Evolutionary conservation across 2,329 filamentous ascomycete genomes (phyloP).

Genomic region (Pseudocercospora vitis): DNA sequence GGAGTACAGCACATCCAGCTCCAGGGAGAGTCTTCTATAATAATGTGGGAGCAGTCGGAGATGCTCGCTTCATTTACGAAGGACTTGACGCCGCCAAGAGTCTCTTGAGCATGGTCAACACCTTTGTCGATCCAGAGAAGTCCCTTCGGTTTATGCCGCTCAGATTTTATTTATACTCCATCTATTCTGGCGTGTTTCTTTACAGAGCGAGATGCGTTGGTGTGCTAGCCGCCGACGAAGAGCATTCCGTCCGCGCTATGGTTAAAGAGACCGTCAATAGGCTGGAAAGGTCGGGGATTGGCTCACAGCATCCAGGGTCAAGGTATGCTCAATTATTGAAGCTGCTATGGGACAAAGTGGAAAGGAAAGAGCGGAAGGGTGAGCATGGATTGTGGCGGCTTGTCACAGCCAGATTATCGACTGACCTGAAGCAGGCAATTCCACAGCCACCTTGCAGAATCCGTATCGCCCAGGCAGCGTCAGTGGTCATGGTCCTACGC

Average conservation of each 20-base stretch:
- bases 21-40: conserved; percentile 46
- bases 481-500: conserved; percentile 32
- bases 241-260: conserved; percentile 48
- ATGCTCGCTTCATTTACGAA: conserved; percentile 53
- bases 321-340: conserved; percentile 50
- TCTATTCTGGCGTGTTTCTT: conserved; percentile 52
- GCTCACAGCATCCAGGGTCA: conserved; percentile 48
- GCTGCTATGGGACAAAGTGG: conserved; percentile 51
- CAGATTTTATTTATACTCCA: conserved; percentile 51
- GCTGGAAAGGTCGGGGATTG: conserved; percentile 47
- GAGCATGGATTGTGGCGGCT: no score
- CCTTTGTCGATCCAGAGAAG: conserved; percentile 51
- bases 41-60: conserved; percentile 51
- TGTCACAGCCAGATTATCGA: not conserved
- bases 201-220: conserved; percentile 51
- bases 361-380: conserved; percentile 35
- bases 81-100: conserved; percentile 52
- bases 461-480: conserved; percentile 45
- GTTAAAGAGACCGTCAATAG: conserved; percentile 48
- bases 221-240: conserved; percentile 50
- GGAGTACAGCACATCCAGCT: conserved; percentile 23
- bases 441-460: conserved; percentile 35
- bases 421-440: conserved; percentile 12
- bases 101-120: conserved; percentile 52
- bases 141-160: conserved; percentile 51